Conservation (phyloP, 192 early-diverging fungal genomes). For the Coemansia reversa region DNA sequence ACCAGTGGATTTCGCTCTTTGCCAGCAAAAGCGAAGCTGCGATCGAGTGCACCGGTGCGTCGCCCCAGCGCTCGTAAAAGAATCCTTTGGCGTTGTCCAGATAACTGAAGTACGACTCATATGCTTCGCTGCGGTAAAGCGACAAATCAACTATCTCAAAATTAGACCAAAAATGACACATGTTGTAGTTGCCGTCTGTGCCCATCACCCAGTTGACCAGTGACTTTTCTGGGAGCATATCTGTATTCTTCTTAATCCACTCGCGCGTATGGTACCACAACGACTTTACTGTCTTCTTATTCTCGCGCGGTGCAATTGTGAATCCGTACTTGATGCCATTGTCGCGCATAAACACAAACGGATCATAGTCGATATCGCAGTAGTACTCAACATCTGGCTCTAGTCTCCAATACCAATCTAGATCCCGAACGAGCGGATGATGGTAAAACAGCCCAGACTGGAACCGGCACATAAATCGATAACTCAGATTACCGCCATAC, state of each 20-base stretch:
- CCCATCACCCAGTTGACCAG: slow-evolving; percentile 56
- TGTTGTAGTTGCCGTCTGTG: slow-evolving; percentile 62
- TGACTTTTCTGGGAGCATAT: slow-evolving; percentile 27
- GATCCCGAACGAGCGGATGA: slow-evolving; percentile 59
- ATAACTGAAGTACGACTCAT: slow-evolving; percentile 60
- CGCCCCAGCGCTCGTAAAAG: slow-evolving; percentile 65
- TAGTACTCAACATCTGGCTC: slow-evolving; percentile 72
- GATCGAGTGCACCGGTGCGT: slow-evolving; percentile 68
- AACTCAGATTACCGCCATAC: slow-evolving; percentile 67
- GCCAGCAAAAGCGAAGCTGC: slow-evolving; percentile 60
- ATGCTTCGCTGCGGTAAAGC: slow-evolving; percentile 56
- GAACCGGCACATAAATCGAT: slow-evolving; percentile 75
- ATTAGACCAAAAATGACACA: slow-evolving; percentile 78
- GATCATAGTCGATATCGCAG: slow-evolving; percentile 73
- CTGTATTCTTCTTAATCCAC: slow-evolving; percentile 54
- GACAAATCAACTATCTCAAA: slow-evolving; percentile 70
- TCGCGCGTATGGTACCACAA: slow-evolving; percentile 60
- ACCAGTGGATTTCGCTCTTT: slow-evolving; percentile 68
- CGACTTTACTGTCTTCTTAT: slow-evolving; percentile 58
- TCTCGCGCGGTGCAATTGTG: slow-evolving; percentile 64
- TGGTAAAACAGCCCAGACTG: slow-evolving; percentile 65
- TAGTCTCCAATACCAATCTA: slow-evolving; percentile 74
- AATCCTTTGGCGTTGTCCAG: slow-evolving; percentile 63
- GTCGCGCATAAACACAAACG: slow-evolving; percentile 69
- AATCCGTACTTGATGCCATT: slow-evolving; percentile 71